Evolutionary conservation across 306 rosid genomes (phyloP).

Genomic region (Senna tora): DNA sequence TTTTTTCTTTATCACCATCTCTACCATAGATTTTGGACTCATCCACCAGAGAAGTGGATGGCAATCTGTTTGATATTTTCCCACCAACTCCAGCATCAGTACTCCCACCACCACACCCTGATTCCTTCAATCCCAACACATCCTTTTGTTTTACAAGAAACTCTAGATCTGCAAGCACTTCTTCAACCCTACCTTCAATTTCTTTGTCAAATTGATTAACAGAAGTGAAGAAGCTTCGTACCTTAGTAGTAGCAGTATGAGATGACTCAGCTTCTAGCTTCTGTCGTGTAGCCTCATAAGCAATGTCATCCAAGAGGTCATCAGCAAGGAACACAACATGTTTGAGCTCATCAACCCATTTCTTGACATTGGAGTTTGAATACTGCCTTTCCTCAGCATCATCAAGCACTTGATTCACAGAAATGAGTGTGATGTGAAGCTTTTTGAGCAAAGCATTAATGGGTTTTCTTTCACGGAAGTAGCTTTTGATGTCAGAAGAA

Average conservation of each 20-base stretch:
- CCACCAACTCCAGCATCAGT: slow-evolving; percentile 15
- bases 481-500: not conserved
- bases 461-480: slow-evolving; percentile 1
- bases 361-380: slow-evolving; percentile 12
- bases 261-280: slow-evolving; percentile 9
- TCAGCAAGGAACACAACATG: slow-evolving; percentile 23
- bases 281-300: not conserved
- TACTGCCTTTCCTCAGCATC: slow-evolving; percentile 51
- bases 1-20: slow-evolving; percentile 33
- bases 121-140: slow-evolving; percentile 34
- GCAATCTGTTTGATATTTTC: slow-evolving; percentile 22
- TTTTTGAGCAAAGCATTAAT: not conserved
- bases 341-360: slow-evolving; percentile 39
- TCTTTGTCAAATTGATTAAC: slow-evolving; percentile 12
- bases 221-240: not conserved
- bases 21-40: slow-evolving; percentile 42
- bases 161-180: slow-evolving; percentile 29
- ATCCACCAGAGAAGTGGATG: slow-evolving; percentile 23
- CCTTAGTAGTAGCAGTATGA: not conserved
- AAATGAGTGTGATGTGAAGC: not conserved
- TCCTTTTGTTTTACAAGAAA: slow-evolving; percentile 35
- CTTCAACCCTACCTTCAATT: slow-evolving; percentile 11
- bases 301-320: slow-evolving; percentile 43
- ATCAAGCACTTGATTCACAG: slow-evolving; percentile 21
- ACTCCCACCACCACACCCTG: not conserved